Conservation (phyloP, 306 rosid species). For the Vigna reflexopilosa region DNA sequence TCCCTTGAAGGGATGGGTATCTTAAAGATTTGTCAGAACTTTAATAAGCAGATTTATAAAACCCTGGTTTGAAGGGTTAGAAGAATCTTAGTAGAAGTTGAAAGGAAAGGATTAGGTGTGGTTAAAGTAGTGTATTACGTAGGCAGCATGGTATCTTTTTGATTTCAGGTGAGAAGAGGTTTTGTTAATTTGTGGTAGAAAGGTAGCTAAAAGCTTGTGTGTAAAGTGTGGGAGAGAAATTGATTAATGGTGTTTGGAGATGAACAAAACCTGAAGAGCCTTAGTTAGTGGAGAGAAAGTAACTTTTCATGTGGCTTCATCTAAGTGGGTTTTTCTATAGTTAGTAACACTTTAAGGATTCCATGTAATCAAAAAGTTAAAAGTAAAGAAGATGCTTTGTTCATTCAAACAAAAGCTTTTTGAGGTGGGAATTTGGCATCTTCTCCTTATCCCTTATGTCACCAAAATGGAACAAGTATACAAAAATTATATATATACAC, state of each 20-base stretch:
- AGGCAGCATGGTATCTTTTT: constrained; percentile 71
- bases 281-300: constrained; percentile 67
- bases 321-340: constrained; percentile 76
- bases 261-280: constrained; percentile 57
- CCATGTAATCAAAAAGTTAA: constrained; percentile 49
- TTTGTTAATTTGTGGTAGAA: constrained; percentile 55
- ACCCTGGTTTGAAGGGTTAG: constrained; percentile 53
- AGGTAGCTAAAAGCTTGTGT: constrained; percentile 64
- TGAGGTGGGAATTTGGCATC: constrained; percentile 71
- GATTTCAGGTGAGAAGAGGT: constrained; percentile 52
- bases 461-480: constrained; percentile 38
- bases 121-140: constrained; percentile 56
- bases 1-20: constrained; percentile 53
- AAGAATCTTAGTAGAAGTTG: constrained; percentile 49
- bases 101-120: constrained; percentile 55
- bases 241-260: constrained; percentile 51
- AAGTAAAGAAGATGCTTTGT: constrained; percentile 62
- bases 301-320: constrained; percentile 61
- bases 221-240: constrained; percentile 60
- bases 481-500: constrained; percentile 21
- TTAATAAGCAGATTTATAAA: constrained; percentile 55
- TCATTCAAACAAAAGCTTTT: constrained; percentile 60
- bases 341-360: constrained; percentile 76
- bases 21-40: constrained; percentile 64
- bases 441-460: constrained; percentile 51